Percentiles rank a stretch among this genome's conserved stretches.
Evolutionary conservation across 345 rosid species (phyloP).

Genomic region (Carallia brachiata): DNA sequence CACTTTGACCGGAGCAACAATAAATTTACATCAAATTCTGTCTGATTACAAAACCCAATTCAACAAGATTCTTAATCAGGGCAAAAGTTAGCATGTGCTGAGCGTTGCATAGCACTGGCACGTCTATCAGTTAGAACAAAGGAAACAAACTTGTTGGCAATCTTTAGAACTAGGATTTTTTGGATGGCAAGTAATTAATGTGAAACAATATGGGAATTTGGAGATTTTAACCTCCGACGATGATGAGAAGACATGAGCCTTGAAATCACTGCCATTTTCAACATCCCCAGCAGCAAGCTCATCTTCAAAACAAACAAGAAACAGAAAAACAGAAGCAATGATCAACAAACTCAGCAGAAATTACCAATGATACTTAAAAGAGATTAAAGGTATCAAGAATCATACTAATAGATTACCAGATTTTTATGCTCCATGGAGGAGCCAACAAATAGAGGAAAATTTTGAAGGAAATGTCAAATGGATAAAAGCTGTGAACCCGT

Average conservation of each 20-base stretch:
- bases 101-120: no score
- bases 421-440: slow-evolving; percentile 23
- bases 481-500: not conserved
- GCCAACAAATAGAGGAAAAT: not conserved
- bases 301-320: slow-evolving; percentile 15
- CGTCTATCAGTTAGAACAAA: not conserved
- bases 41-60: not conserved
- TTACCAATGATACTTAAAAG: not conserved
- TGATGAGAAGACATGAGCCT: slow-evolving; percentile 58
- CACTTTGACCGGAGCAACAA: not conserved
- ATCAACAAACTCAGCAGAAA: slow-evolving; percentile 2
- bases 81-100: not conserved
- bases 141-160: not conserved
- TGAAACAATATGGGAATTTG: not conserved
- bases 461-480: not conserved
- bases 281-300: slow-evolving; percentile 29
- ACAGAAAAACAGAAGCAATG: slow-evolving; percentile 7
- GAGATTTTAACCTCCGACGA: slow-evolving; percentile 51
- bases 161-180: not conserved
- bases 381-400: not conserved
- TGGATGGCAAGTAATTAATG: not conserved
- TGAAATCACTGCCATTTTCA: slow-evolving; percentile 22
- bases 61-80: not conserved
- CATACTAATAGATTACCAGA: slow-evolving; percentile 21
- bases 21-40: not conserved